These are phyloP conservation scores for Hydrangea macrophylla DNA, from an alignment of 148 eudicot genomes.

Conservation along the genomic window DNA sequence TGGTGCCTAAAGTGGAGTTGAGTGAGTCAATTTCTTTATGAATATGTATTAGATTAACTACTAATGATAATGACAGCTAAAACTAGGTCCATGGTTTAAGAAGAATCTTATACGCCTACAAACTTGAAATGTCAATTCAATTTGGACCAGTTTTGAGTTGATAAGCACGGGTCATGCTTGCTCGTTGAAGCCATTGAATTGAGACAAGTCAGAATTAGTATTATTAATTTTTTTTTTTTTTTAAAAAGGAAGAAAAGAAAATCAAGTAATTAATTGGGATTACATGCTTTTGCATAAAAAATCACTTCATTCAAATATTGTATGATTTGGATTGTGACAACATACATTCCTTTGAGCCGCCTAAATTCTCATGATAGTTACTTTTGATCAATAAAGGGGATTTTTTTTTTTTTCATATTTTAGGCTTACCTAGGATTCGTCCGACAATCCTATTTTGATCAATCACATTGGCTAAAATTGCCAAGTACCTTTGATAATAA, in stretches of 20 bases:
- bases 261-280: not conserved
- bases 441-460: too few species aligned
- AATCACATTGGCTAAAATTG: too few species aligned
- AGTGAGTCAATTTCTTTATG: constrained; percentile 1
- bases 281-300: not conserved
- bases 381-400: too few species aligned
- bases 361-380: too few species aligned
- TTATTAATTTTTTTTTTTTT: not conserved
- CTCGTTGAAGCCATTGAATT: not conserved
- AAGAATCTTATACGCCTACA: not conserved
- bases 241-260: not conserved
- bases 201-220: too few species aligned
- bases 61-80: not conserved
- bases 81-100: not conserved
- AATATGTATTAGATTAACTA: not conserved
- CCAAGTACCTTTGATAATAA: too few species aligned
- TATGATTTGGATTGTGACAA: too few species aligned
- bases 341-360: too few species aligned
- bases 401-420: too few species aligned
- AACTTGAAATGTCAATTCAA: not conserved
- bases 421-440: too few species aligned
- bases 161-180: not conserved
- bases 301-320: not conserved
- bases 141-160: not conserved
- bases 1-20: not conserved